Base-by-base conservation (phyloP, 805 yeast species). In the Ogataea pilisensis region DNA sequence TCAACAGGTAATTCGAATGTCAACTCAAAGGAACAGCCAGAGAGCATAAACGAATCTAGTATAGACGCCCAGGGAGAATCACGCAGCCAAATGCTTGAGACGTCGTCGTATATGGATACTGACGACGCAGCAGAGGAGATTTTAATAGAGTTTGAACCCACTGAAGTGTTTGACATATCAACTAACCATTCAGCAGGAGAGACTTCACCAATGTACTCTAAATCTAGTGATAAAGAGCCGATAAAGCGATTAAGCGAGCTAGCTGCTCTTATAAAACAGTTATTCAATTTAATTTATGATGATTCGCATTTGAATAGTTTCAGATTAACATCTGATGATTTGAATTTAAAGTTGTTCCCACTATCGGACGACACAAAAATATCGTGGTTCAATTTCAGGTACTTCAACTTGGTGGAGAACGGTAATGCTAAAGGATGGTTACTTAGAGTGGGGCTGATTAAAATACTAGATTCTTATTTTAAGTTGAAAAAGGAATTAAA, bases 341-440 rank as follows among this genome's bases (percentile, higher is more conserved):
- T 53, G 5, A 42, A 47, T 20, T 13, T 56, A 8, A 46, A 51
- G 29, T 19, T 49, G 2, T 41, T 47, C 16, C 45, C 49, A 4
- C 34, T 32, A 21, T n/a, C 3, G 4, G 39, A 45, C 5, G 25
- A 9, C 3, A 5, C 12, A 1, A 33, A 43, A 6, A 13, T 28
- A 4, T 44, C 48, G n/a, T 56, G 63, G 63, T 61, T 61, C 37
- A 41, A 47, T 21, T 36, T 48, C 17, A 44, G 41, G 18, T 49
- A 46, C 35, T 16, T 53, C n/a, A 35, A 38, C 2, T 37, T 34
- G 17, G 47, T 12, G 11, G 41, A 18, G 12, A 44, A 19, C 17
- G 39, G 31, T 0, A 20, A 44, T 26, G 36, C 49, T 0, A 48
- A 49, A 5, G 55, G 66, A 0, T 78, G 82, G 82, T 53, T 76